A percentile compares a stretch with the other conserved stretches of the same genome.
Evolutionary conservation across 169 alveolate species (phyloP).

Genomic region (Perkinsus marinus): DNA sequence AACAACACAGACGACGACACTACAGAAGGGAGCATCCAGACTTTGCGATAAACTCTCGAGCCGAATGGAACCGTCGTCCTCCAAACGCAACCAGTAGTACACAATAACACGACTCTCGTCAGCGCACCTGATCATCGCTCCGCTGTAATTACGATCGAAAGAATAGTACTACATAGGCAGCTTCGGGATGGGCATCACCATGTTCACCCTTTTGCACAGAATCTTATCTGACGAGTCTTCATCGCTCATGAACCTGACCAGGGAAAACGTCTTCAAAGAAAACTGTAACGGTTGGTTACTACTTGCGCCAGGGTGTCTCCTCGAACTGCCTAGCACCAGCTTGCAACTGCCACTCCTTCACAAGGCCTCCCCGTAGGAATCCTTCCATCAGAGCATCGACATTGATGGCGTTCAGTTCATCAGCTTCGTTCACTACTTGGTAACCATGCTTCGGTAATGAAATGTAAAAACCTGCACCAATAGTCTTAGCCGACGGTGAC

Average conservation of each 20-base stretch:
- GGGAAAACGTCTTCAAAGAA: neutral
- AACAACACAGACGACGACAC: neutral
- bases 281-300: neutral
- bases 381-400: neutral
- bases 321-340: neutral
- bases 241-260: neutral
- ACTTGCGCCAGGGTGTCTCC: neutral
- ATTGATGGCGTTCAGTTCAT: neutral
- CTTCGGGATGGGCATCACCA: neutral
- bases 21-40: neutral
- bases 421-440: neutral
- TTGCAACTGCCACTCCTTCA: neutral
- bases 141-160: too few relatives aligned
- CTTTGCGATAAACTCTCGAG: neutral
- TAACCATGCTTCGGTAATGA: neutral
- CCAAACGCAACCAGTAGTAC: neutral
- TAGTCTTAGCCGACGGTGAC: neutral
- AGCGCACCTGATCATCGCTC: neutral
- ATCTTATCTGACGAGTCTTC: neutral
- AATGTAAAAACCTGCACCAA: neutral
- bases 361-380: neutral
- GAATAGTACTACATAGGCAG: neutral
- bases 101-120: neutral
- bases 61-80: neutral
- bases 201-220: neutral